These are phyloP conservation scores for Ophiosphaerella narmari DNA, from an alignment of 2,329 filamentous ascomycete genomes.

Conservation along the genomic window DNA sequence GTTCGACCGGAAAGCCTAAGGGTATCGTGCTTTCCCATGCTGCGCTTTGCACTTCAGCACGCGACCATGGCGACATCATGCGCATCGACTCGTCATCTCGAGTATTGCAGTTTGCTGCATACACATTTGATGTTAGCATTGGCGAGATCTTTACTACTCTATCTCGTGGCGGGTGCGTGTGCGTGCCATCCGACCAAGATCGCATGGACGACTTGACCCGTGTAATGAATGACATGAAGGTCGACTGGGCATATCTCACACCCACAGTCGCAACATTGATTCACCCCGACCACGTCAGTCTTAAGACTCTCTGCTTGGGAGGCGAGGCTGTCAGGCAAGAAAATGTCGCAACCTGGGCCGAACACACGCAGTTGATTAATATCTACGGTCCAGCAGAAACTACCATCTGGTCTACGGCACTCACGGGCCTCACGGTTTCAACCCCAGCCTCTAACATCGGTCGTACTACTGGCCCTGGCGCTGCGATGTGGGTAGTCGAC, in stretches of 20 bases:
- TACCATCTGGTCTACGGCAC: constrained; percentile 33
- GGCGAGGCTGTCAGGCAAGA: constrained; percentile 10
- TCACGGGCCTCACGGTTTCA: constrained; percentile 27
- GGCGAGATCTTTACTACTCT: constrained; percentile 53
- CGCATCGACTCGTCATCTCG: constrained; percentile 51
- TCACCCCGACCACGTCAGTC: constrained; percentile 2
- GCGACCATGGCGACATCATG: constrained; percentile 10
- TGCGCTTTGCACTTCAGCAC: constrained; percentile 18
- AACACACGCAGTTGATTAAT: constrained; percentile 43
- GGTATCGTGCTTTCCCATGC: constrained; percentile 66
- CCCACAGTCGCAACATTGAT: constrained; percentile 4
- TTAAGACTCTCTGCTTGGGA: constrained; percentile 3
- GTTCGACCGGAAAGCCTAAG: constrained; percentile 50
- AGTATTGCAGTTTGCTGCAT: constrained; percentile 44
- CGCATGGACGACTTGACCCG: constrained; percentile 50
- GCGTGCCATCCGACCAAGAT: constrained; percentile 58
- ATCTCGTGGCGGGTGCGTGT: constrained; percentile 52
- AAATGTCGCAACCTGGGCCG: constrained; percentile 42
- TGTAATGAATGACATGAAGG: constrained; percentile 2
- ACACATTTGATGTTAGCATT: constrained; percentile 53
- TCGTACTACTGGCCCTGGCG: constrained; percentile 43
- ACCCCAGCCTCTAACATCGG: constrained; percentile 42
- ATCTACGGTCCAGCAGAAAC: constrained; percentile 49
- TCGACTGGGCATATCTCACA: constrained; percentile 7
- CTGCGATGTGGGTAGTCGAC: constrained; percentile 48